These are phyloP conservation scores for Angomonas ambiguus DNA, from an alignment of 208 protist genomes.

Conservation along the genomic window DNA sequence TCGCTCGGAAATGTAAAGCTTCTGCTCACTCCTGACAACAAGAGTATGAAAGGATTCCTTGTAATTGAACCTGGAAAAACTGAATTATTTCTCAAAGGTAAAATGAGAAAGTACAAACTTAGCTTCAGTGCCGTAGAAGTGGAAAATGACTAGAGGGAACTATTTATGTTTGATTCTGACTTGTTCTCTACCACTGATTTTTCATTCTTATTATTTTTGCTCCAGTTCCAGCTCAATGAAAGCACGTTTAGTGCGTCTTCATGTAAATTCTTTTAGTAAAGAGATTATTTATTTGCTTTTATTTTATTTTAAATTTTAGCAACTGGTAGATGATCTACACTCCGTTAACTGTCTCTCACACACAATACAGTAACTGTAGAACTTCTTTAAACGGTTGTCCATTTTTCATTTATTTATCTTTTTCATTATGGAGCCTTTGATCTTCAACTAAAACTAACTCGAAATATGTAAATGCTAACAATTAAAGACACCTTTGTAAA, in stretches of 20 bases:
- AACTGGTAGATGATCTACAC: no score
- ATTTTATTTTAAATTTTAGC: background rate
- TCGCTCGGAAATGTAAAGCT: background rate
- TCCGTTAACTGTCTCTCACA: no score
- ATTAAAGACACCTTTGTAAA: no score
- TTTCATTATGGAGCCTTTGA: no score
- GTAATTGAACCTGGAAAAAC: background rate
- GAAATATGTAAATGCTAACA: no score
- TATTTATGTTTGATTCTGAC: background rate
- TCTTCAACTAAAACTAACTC: no score
- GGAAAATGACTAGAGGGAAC: background rate
- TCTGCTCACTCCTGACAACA: background rate
- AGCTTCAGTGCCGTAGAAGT: background rate
- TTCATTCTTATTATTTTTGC: conserved; percentile 7
- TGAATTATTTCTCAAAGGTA: background rate
- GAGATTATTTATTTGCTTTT: background rate
- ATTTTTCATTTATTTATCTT: background rate
- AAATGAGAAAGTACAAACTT: background rate
- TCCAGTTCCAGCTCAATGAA: no score
- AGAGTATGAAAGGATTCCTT: background rate
- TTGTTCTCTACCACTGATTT: background rate
- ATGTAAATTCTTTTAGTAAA: background rate
- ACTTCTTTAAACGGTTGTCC: background rate
- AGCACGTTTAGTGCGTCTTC: no score
- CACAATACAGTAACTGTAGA: no score